These are phyloP conservation scores for Echinosphaeria canescens DNA, from an alignment of 2,329 filamentous ascomycete species.

Conservation along the genomic window DNA sequence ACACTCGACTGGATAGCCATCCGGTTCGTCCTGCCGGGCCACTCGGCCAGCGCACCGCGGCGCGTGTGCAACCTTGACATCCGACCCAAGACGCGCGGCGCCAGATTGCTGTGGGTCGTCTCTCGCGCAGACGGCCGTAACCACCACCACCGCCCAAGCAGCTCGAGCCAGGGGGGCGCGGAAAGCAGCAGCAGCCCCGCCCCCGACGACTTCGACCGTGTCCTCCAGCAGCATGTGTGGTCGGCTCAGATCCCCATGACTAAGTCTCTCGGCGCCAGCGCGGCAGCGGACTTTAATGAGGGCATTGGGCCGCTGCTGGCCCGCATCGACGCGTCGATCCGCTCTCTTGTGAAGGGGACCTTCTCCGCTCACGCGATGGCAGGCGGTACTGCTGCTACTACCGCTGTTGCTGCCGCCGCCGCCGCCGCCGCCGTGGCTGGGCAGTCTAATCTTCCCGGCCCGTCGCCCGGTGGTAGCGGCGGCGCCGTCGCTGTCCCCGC, in stretches of 20 bases:
- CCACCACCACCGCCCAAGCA: background rate
- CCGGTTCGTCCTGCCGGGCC: slow-evolving; percentile 21
- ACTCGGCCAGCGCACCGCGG: slow-evolving; percentile 7
- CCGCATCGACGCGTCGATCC: slow-evolving; percentile 22
- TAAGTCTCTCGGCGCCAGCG: slow-evolving; percentile 23
- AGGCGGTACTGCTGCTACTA: too few relatives aligned
- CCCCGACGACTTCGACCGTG: slow-evolving; percentile 11
- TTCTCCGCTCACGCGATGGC: too few relatives aligned
- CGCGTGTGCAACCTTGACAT: slow-evolving; percentile 27
- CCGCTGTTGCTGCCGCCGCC: slow-evolving; percentile 2
- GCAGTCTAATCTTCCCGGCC: too few relatives aligned
- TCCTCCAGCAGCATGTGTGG: slow-evolving; percentile 21
- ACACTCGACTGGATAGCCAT: slow-evolving; percentile 34
- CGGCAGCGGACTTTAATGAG: slow-evolving; percentile 17
- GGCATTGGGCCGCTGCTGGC: slow-evolving; percentile 22
- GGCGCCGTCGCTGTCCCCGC: too few relatives aligned
- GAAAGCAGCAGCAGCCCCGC: slow-evolving; percentile 3
- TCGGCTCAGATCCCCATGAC: slow-evolving; percentile 19
- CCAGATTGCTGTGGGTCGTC: slow-evolving; percentile 12
- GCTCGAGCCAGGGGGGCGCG: slow-evolving; percentile 2
- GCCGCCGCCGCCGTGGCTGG: background rate
- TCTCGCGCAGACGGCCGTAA: slow-evolving; percentile 4
- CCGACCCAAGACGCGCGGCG: slow-evolving; percentile 23
- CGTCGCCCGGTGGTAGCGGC: too few relatives aligned
- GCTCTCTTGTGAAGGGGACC: slow-evolving; percentile 12